A percentile compares a stretch with the other conserved stretches of the same genome.
Evolutionary conservation across 1,284 basidiomycete species (phyloP).

Genomic region (Peniophora sp.): DNA sequence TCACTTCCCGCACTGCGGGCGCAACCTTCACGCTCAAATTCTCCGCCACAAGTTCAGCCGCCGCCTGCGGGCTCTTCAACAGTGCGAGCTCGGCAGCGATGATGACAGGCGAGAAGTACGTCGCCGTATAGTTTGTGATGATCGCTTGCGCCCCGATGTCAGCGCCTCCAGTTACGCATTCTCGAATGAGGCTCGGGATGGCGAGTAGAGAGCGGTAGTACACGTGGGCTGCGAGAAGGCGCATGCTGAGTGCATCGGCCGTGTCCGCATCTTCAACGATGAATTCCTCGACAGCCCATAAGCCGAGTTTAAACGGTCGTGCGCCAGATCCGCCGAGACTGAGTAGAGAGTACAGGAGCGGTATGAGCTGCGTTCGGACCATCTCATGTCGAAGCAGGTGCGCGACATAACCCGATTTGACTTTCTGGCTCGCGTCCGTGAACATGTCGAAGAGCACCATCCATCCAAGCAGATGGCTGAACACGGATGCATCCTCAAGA

Average conservation of each 20-base stretch:
- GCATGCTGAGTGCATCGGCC: slow-evolving; percentile 47
- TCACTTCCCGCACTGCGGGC: slow-evolving; percentile 64
- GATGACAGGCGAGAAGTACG: slow-evolving; percentile 88
- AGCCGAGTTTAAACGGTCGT: slow-evolving; percentile 67
- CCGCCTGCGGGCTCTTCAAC: slow-evolving; percentile 58
- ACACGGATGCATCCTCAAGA: slow-evolving; percentile 23
- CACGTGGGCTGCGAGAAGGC: slow-evolving; percentile 79
- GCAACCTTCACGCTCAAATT: slow-evolving; percentile 76
- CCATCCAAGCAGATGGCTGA: slow-evolving; percentile 76
- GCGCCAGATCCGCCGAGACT: slow-evolving; percentile 46
- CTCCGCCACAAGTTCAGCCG: slow-evolving; percentile 71
- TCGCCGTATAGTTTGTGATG: slow-evolving; percentile 74
- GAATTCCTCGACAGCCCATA: slow-evolving; percentile 85
- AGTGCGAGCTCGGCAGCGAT: slow-evolving; percentile 78
- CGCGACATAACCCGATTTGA: slow-evolving; percentile 76
- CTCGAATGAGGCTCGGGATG: slow-evolving; percentile 77
- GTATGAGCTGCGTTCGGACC: slow-evolving; percentile 63
- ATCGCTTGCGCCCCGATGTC: slow-evolving; percentile 80
- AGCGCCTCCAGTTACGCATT: slow-evolving; percentile 83
- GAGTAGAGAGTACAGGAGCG: slow-evolving; percentile 66
- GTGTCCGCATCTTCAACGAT: slow-evolving; percentile 66
- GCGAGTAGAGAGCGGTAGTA: slow-evolving; percentile 81
- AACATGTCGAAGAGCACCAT: slow-evolving; percentile 88
- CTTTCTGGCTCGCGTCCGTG: slow-evolving; percentile 66
- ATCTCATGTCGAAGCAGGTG: slow-evolving; percentile 73